Conservation (phyloP, 441 rosid genomes). For the Populus trichocarpa region DNA sequence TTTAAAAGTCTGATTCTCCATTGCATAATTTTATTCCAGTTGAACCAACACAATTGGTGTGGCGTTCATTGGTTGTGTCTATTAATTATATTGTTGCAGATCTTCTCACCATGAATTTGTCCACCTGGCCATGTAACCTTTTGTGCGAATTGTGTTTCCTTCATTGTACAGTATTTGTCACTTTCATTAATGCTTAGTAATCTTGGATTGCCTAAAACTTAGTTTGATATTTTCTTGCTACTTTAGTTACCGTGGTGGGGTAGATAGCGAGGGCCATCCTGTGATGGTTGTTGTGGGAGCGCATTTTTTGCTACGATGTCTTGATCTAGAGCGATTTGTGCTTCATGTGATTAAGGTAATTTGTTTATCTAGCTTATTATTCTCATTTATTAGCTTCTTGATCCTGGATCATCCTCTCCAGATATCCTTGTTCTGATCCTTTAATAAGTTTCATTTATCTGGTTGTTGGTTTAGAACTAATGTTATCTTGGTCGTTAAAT, state of each 20-base stretch:
- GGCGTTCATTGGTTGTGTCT: background rate
- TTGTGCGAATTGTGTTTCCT: background rate
- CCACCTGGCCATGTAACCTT: background rate
- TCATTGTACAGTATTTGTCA: conserved; percentile 9
- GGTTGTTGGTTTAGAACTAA: conserved; percentile 17
- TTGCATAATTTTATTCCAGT: conserved; percentile 1
- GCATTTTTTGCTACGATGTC: conserved; percentile 92
- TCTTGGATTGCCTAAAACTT: conserved; percentile 11
- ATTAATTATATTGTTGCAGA: background rate
- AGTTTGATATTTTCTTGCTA: conserved; percentile 22
- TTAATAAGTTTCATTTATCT: background rate
- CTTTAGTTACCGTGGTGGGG: conserved; percentile 95
- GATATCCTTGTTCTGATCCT: background rate
- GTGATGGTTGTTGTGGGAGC: conserved; percentile 99
- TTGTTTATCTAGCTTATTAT: conserved; percentile 9
- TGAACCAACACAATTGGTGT: background rate
- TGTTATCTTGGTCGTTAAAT: conserved; percentile 19
- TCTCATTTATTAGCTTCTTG: conserved; percentile 7
- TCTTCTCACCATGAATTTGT: background rate
- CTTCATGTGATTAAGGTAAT: conserved; percentile 78
- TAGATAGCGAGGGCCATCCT: conserved; percentile 93
- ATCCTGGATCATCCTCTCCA: conserved; percentile 6
- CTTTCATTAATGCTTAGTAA: background rate
- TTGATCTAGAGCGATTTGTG: conserved; percentile 89
- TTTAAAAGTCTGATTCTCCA: background rate